Percentiles rank a stretch among this genome's conserved stretches.
Conservation (phyloP, 2,329 filamentous ascomycete species). For the Penicillium sp. region DNA sequence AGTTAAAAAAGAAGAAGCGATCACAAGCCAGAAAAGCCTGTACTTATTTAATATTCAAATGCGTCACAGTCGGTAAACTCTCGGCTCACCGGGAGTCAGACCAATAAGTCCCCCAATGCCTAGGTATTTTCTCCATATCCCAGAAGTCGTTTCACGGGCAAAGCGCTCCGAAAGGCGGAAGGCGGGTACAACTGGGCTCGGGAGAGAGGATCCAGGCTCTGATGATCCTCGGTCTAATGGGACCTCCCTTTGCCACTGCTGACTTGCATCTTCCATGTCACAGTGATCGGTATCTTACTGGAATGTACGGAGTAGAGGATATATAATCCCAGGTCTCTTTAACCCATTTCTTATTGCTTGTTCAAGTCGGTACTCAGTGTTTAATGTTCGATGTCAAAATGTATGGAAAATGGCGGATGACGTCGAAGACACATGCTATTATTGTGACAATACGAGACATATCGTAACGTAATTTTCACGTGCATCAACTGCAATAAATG, state of each 20-base stretch:
- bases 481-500: constrained; percentile 7
- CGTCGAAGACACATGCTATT: constrained; percentile 16
- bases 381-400: constrained; percentile 4
- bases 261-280: neutral
- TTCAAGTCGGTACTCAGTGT: neutral
- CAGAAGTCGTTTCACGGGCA: constrained; percentile 20
- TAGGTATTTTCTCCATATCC: constrained; percentile 9
- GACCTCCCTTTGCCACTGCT: constrained; percentile 12
- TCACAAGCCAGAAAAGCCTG: constrained; percentile 27
- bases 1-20: constrained; percentile 10
- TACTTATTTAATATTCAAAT: constrained; percentile 26
- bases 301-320: neutral
- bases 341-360: neutral
- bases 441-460: constrained; percentile 15
- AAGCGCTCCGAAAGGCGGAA: constrained; percentile 22
- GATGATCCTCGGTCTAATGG: constrained; percentile 36
- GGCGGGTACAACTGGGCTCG: constrained; percentile 25
- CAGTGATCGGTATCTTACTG: constrained; percentile 11
- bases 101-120: constrained; percentile 15
- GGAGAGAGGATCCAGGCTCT: constrained; percentile 32
- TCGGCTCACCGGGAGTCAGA: constrained; percentile 33
- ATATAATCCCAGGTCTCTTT: neutral
- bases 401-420: constrained; percentile 8
- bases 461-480: constrained; percentile 15
- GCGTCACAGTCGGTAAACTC: constrained; percentile 33